phyloP scores from a whole-genome alignment of 2,329 filamentous ascomycete species.

The Hypoxylon sp. region DNA sequence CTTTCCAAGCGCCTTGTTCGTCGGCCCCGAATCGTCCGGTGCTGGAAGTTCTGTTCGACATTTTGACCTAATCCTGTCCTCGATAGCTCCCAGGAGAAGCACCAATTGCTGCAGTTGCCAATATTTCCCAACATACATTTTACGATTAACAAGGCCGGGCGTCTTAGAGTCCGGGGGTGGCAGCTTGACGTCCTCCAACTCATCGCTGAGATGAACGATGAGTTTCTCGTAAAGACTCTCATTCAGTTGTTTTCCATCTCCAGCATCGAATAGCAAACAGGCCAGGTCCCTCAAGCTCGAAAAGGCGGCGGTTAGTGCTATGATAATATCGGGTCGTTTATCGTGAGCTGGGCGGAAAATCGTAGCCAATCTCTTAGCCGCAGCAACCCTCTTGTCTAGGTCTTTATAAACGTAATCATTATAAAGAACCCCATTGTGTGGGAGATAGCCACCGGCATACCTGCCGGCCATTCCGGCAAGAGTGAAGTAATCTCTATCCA shows the following conservation, averaged over 20 bases:
- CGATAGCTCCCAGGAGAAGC: not conserved
- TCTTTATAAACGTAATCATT: no score
- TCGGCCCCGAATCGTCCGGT: no score
- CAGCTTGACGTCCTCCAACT: not conserved
- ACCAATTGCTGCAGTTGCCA: constrained; percentile 4
- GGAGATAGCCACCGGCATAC: no score
- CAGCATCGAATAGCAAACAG: not conserved
- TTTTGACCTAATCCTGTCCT: not conserved
- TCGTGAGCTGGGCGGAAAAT: constrained; percentile 13
- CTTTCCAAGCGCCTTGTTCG: no score
- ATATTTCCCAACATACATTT: not conserved
- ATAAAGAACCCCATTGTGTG: no score
- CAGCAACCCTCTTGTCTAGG: not conserved
- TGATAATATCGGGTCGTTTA: constrained; percentile 20
- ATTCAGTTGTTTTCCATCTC: not conserved
- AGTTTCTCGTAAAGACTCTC: not conserved
- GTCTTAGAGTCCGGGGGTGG: not conserved
- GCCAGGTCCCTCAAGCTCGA: not conserved
- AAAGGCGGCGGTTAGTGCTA: constrained; percentile 20
- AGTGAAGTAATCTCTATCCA: not conserved
- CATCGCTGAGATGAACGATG: not conserved
- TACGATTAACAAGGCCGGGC: not conserved
- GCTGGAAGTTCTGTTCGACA: no score
- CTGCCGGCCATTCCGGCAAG: not conserved
- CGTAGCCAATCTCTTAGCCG: constrained; percentile 9